Evolutionary conservation across 495 filamentous ascomycete genomes (phyloP).

Genomic region (Lasiosphaeriaceae sp.): DNA sequence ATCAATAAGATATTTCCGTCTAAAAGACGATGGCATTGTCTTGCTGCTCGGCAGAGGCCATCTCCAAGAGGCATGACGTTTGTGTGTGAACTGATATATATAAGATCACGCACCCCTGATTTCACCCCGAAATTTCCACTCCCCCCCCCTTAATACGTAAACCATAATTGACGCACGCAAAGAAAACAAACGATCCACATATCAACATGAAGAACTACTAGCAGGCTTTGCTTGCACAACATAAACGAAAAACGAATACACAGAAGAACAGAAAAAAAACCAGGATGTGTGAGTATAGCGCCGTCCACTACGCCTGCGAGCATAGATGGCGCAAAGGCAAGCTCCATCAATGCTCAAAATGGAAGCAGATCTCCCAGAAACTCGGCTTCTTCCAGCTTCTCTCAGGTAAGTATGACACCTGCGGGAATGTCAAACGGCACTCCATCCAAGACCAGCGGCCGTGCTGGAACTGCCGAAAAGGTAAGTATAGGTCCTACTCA

Average conservation of each 20-base stretch:
- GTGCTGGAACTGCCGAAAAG: neutral
- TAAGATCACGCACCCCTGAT: no score
- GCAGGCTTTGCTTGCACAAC: neutral
- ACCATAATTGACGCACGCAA: neutral
- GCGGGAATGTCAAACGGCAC: neutral
- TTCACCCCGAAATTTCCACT: no score
- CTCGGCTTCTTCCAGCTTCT: neutral
- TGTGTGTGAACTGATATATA: no score
- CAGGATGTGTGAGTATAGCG: neutral
- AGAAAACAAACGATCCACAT: neutral
- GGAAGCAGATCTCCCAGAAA: neutral
- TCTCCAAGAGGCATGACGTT: no score
- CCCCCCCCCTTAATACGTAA: no score
- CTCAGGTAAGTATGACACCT: neutral
- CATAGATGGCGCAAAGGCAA: neutral
- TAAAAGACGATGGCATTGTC: no score
- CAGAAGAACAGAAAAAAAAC: neutral
- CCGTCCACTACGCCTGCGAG: neutral
- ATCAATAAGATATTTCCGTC: no score
- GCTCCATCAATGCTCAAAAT: neutral
- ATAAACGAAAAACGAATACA: constrained; percentile 1
- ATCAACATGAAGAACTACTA: neutral
- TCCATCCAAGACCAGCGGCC: neutral
- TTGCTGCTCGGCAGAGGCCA: no score
- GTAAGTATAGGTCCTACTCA: neutral